A percentile compares a stretch with the other conserved stretches of the same genome.
Conservation (phyloP, 2,329 filamentous ascomycete species). For the Pseudocercospora fijiensis region DNA sequence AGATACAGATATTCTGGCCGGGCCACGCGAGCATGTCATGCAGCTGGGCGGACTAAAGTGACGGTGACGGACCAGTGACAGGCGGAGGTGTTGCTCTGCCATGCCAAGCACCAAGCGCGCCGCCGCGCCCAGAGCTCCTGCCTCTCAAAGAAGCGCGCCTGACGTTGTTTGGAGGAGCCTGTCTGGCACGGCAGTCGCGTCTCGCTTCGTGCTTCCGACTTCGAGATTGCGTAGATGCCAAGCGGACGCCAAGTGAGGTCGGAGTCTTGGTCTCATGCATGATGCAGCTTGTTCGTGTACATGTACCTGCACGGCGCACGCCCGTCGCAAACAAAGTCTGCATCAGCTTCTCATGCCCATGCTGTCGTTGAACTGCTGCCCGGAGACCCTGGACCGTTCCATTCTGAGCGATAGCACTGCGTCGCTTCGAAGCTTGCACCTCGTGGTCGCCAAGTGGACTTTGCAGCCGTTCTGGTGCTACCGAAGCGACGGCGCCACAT, state of each 20-base stretch:
- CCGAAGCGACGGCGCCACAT: background rate
- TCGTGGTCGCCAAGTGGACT: background rate
- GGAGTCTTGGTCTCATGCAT: too few relatives aligned
- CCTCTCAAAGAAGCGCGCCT: background rate
- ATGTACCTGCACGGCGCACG: background rate
- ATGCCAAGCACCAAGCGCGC: conserved; percentile 5
- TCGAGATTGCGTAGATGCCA: conserved; percentile 10
- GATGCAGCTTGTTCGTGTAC: too few relatives aligned
- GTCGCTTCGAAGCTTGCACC: background rate
- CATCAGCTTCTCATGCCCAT: background rate
- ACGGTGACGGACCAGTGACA: conserved; percentile 5
- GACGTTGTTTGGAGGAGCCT: background rate
- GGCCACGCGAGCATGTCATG: conserved; percentile 5
- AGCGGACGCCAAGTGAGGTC: too few relatives aligned
- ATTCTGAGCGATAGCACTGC: background rate
- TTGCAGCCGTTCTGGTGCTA: too few relatives aligned
- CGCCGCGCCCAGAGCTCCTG: background rate
- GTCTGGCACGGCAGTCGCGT: background rate
- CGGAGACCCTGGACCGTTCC: background rate
- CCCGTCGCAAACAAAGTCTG: background rate
- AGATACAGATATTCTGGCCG: too few relatives aligned
- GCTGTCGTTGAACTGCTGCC: background rate
- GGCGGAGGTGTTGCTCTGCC: background rate
- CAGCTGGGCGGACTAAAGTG: background rate
- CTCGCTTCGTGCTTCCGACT: background rate